These are phyloP conservation scores for Heliosperma pusillum DNA, from an alignment of 148 eudicot species.

Conservation along the genomic window DNA sequence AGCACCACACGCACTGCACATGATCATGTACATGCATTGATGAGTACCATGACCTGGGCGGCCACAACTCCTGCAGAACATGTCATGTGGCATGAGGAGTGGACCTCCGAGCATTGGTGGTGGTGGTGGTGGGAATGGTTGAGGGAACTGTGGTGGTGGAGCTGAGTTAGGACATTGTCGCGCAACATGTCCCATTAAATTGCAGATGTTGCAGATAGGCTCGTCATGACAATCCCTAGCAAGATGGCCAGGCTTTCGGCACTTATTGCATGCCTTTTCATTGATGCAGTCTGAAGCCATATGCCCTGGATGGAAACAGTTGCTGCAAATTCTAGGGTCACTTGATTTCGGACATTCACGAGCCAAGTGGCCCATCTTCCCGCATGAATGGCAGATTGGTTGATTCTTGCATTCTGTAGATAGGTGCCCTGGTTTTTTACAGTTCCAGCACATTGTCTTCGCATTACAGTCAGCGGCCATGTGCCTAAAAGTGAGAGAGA, in stretches of 20 bases:
- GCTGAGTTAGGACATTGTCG: constrained; percentile 33
- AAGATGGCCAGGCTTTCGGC: constrained; percentile 40
- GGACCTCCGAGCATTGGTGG: constrained; percentile 20
- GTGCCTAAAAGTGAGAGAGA: constrained; percentile 30
- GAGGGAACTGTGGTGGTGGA: constrained; percentile 26
- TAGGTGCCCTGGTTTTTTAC: constrained; percentile 44
- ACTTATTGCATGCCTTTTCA: constrained; percentile 46
- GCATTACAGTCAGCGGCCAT: constrained; percentile 44
- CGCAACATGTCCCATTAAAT: constrained; percentile 33
- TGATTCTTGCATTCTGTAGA: constrained; percentile 40
- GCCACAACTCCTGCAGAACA: constrained; percentile 35
- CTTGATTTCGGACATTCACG: constrained; percentile 43
- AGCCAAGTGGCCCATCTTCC: constrained; percentile 45
- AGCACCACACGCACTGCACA: too few species aligned
- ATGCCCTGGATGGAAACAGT: constrained; percentile 40
- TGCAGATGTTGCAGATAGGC: constrained; percentile 37
- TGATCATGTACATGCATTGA: constrained; percentile 19
- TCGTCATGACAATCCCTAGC: constrained; percentile 44
- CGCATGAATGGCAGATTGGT: constrained; percentile 44
- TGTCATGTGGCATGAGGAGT: constrained; percentile 16
- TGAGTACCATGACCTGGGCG: constrained; percentile 34
- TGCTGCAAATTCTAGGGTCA: constrained; percentile 42
- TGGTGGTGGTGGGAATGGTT: constrained; percentile 11
- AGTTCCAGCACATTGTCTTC: constrained; percentile 49
- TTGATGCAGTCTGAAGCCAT: constrained; percentile 34